Evolutionary conservation across 257 asterid species (phyloP).

Genomic region (Primulina tabacum): DNA sequence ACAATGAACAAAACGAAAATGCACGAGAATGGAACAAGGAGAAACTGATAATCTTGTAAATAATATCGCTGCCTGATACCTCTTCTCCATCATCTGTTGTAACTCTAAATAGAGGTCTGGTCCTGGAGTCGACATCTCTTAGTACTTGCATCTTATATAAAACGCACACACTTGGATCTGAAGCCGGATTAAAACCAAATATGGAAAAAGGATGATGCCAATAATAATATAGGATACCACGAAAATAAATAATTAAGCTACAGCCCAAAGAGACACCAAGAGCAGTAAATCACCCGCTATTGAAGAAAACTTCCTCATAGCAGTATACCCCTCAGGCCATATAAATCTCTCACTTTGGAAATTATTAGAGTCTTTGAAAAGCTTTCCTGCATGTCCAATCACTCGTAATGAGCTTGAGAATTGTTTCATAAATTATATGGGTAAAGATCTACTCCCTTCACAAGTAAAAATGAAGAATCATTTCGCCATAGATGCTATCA

Average conservation of each 20-base stretch:
- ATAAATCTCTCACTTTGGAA: constrained; percentile 70
- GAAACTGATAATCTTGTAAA: constrained; percentile 15
- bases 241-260: constrained; percentile 16
- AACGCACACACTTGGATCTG: constrained; percentile 61
- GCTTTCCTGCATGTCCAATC: constrained; percentile 58
- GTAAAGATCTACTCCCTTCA: constrained; percentile 12
- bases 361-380: constrained; percentile 59
- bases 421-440: constrained; percentile 23
- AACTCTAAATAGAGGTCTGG: constrained; percentile 74
- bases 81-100: constrained; percentile 73
- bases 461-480: constrained; percentile 15
- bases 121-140: constrained; percentile 62
- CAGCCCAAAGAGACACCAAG: constrained; percentile 11
- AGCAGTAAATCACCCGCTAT: constrained; percentile 47
- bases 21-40: constrained; percentile 13
- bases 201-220: constrained; percentile 15
- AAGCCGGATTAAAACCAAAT: constrained; percentile 29
- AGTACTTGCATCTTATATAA: constrained; percentile 82
- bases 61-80: constrained; percentile 44
- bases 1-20: constrained; percentile 14
- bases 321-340: constrained; percentile 93
- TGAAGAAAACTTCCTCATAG: constrained; percentile 63
- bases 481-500: constrained; percentile 16
- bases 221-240: constrained; percentile 7
- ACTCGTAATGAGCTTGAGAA: constrained; percentile 25